phyloP scores from a whole-genome alignment of 1,139 yeast species.

The Hyphopichia khmerensis region DNA sequence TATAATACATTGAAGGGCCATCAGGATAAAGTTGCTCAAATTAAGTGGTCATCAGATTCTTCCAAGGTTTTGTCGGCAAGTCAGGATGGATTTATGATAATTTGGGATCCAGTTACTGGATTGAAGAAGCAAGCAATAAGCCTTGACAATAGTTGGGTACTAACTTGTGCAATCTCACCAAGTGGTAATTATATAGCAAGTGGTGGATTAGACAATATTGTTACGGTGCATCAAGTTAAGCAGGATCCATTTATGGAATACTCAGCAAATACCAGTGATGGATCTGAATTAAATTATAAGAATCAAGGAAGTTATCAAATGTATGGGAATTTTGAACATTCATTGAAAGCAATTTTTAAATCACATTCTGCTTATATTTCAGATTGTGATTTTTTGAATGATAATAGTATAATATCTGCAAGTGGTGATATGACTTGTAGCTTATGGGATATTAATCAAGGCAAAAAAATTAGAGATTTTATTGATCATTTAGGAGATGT shows the following conservation, averaged over 20 bases:
- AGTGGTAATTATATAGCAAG: conserved; percentile 65
- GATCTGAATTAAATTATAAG: background rate
- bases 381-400: conserved; percentile 61
- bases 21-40: conserved; percentile 66
- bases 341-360: conserved; percentile 55
- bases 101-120: conserved; percentile 83
- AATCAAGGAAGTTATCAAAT: conserved; percentile 10
- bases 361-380: conserved; percentile 86
- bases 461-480: conserved; percentile 54
- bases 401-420: conserved; percentile 59
- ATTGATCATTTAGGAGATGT: conserved; percentile 84
- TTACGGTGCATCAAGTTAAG: conserved; percentile 63
- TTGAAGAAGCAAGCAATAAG: conserved; percentile 69
- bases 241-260: conserved; percentile 7
- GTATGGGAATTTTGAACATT: conserved; percentile 34
- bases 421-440: conserved; percentile 85
- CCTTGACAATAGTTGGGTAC: conserved; percentile 74
- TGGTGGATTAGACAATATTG: conserved; percentile 80
- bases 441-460: conserved; percentile 75
- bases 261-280: background rate
- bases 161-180: conserved; percentile 73
- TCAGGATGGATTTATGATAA: conserved; percentile 81
- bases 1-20: conserved; percentile 64
- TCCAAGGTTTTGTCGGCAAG: conserved; percentile 65
- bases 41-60: conserved; percentile 69